Percentiles rank a stretch among this genome's conserved stretches.
phyloP scores from a whole-genome alignment of 2,329 filamentous ascomycete species.

The Hypomyces perniciosus region DNA sequence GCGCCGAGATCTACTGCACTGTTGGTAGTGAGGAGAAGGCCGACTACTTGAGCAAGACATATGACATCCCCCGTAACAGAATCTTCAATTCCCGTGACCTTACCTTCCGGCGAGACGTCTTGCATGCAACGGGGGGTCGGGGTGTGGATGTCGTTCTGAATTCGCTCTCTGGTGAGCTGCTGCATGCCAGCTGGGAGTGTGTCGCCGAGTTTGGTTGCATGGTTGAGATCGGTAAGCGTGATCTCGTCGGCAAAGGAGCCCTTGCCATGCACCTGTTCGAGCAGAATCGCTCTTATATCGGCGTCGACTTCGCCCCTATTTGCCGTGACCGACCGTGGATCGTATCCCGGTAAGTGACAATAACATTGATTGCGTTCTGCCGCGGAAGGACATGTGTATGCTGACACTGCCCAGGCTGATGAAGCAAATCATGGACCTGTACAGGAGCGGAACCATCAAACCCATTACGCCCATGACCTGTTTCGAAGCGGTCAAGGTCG shows the following conservation, averaged over 20 bases:
- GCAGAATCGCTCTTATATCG: slow-evolving; percentile 24
- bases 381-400: background rate
- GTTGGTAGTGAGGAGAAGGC: slow-evolving; percentile 16
- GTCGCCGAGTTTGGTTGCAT: slow-evolving; percentile 30
- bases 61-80: slow-evolving; percentile 12
- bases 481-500: background rate
- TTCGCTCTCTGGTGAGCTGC: slow-evolving; percentile 23
- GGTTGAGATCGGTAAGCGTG: slow-evolving; percentile 31
- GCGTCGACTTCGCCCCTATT: slow-evolving; percentile 25
- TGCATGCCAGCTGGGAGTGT: slow-evolving; percentile 29
- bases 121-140: slow-evolving; percentile 15
- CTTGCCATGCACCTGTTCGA: slow-evolving; percentile 41
- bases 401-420: slow-evolving; percentile 1
- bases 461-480: background rate
- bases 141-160: slow-evolving; percentile 30
- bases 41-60: slow-evolving; percentile 19
- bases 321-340: background rate
- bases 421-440: slow-evolving; percentile 7
- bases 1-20: slow-evolving; percentile 30
- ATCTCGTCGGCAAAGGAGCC: slow-evolving; percentile 27
- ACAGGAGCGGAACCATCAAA: background rate
- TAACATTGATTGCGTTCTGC: background rate
- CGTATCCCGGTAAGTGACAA: background rate
- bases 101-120: slow-evolving; percentile 18
- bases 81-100: slow-evolving; percentile 24